A percentile compares a stretch with the other conserved stretches of the same genome.
Conservation (phyloP, 768 basidiomycete genomes). For the Suillus luteus region DNA sequence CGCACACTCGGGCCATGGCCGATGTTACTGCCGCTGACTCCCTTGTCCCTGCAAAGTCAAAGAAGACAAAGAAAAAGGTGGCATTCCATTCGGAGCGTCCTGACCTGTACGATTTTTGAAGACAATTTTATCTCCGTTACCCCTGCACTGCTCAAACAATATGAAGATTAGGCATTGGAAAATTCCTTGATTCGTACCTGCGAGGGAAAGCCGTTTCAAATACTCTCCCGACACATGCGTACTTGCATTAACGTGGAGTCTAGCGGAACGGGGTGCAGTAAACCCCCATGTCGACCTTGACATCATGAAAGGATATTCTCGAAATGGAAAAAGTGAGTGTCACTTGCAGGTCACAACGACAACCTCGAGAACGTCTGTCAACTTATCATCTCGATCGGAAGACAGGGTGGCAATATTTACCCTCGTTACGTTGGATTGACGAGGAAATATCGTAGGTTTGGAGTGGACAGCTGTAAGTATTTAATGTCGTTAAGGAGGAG, state of each 20-base stretch:
- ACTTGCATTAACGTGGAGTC: background rate
- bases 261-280: background rate
- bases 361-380: background rate
- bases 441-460: background rate
- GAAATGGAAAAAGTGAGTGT: background rate
- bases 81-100: conserved; percentile 67
- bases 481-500: background rate
- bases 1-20: conserved; percentile 9
- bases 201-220: background rate
- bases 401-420: background rate
- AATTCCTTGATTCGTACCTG: background rate
- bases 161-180: background rate
- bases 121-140: background rate
- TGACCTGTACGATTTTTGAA: conserved; percentile 76
- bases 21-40: conserved; percentile 16
- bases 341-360: background rate
- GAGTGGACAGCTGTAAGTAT: background rate
- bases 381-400: background rate
- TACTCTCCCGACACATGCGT: background rate
- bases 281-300: background rate
- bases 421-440: conserved; percentile 1
- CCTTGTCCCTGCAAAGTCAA: conserved; percentile 29
- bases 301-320: background rate
- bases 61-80: conserved; percentile 65
- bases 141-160: background rate